Evolutionary conservation across 306 rosid species (phyloP).

Genomic region (Acacia acuminata): DNA sequence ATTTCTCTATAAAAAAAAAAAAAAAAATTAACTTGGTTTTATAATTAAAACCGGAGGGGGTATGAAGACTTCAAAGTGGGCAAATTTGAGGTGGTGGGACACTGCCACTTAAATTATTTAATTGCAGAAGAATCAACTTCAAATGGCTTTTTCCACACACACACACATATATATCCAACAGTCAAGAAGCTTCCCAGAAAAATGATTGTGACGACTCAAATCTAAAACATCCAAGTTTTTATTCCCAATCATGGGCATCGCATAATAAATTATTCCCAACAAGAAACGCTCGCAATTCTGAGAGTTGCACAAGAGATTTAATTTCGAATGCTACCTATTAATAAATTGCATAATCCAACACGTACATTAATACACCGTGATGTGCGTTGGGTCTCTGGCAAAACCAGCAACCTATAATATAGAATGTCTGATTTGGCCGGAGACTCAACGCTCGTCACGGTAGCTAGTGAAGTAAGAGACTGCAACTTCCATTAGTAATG

Average conservation of each 20-base stretch:
- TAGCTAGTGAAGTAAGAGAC: no score
- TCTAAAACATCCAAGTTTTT: background rate
- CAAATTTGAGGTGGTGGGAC: background rate
- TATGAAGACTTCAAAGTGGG: background rate
- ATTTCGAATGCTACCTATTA: background rate
- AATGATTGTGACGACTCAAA: background rate
- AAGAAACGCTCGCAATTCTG: background rate
- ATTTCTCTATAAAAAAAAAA: no score
- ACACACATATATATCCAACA: background rate
- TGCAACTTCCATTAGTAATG: no score
- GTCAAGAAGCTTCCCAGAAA: background rate
- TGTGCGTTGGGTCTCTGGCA: background rate
- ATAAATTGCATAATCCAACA: background rate
- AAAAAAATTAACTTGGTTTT: no score
- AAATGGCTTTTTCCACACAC: background rate
- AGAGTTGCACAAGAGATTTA: background rate
- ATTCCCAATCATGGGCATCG: background rate
- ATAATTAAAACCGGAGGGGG: no score
- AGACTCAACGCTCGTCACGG: no score
- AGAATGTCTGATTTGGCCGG: background rate
- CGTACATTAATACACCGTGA: background rate
- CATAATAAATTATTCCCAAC: background rate
- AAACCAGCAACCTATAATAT: background rate
- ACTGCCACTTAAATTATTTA: background rate
- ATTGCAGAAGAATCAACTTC: background rate